These are phyloP conservation scores for Russula earlei DNA, from an alignment of 768 basidiomycete genomes.

Conservation along the genomic window DNA sequence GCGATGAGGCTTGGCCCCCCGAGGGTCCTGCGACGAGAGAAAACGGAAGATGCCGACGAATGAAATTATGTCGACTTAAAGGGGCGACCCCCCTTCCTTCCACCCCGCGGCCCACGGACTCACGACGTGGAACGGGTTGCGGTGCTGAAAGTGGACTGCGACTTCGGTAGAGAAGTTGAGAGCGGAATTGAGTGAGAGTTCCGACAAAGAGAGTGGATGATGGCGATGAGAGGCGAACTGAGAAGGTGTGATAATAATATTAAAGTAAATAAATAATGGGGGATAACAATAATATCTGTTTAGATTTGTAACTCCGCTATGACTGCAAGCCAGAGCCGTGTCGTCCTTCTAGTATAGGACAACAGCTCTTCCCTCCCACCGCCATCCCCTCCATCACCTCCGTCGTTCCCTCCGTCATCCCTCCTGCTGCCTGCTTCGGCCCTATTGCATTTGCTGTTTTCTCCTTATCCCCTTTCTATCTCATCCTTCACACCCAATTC, in stretches of 20 bases:
- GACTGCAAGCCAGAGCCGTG: conserved; percentile 14
- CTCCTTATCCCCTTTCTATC: neutral
- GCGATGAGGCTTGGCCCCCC: neutral
- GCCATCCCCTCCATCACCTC: conserved; percentile 20
- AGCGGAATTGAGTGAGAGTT: neutral
- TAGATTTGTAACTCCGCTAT: conserved; percentile 18
- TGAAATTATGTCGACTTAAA: conserved; percentile 3
- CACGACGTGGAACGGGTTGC: neutral
- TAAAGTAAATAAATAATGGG: conserved; percentile 5
- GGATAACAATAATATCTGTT: neutral
- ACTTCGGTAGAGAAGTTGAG: neutral
- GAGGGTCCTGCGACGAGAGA: neutral
- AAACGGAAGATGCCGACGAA: conserved; percentile 10
- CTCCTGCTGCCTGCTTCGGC: conserved; percentile 9
- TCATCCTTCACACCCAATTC: conserved; percentile 6
- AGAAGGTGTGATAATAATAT: neutral
- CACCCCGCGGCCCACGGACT: conserved; percentile 10
- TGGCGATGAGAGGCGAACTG: neutral
- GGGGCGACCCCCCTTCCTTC: neutral
- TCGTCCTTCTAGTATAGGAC: conserved; percentile 14
- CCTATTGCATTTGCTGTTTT: neutral
- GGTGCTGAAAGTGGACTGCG: neutral
- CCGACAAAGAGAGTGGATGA: neutral
- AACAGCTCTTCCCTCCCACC: conserved; percentile 22
- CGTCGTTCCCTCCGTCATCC: conserved; percentile 12